A percentile compares a stretch with the other conserved stretches of the same genome.
Conservation (phyloP, 129 eudicot genomes). For the Kitagawia praeruptora region DNA sequence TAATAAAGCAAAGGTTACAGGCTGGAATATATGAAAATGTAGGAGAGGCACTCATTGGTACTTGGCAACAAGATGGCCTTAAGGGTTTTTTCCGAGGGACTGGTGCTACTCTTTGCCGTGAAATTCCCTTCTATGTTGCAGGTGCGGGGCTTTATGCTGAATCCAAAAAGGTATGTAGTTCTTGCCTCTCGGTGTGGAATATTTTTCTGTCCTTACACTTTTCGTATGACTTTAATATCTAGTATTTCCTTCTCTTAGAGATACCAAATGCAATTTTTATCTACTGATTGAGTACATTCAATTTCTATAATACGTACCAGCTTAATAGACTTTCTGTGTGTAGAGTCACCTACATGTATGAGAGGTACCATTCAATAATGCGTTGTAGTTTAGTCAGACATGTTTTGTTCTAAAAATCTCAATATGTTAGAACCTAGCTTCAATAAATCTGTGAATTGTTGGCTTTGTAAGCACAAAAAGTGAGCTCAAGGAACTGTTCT, state of each 20-base stretch:
- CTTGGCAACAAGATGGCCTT: constrained; percentile 93
- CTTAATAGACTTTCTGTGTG: background rate
- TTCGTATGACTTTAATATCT: background rate
- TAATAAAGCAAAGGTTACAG: constrained; percentile 84
- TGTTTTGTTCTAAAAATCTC: background rate
- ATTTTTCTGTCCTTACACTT: background rate
- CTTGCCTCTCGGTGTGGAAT: background rate
- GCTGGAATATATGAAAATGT: constrained; percentile 82
- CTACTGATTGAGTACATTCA: background rate
- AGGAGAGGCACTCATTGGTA: constrained; percentile 68
- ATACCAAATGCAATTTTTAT: background rate
- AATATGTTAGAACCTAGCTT: background rate
- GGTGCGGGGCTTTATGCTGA: constrained; percentile 96
- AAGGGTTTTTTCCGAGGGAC: constrained; percentile 95
- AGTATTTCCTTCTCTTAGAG: background rate
- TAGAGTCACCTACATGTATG: background rate
- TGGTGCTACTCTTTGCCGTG: constrained; percentile 90
- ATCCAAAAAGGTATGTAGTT: constrained; percentile 68
- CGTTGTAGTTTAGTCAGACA: background rate
- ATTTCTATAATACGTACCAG: background rate
- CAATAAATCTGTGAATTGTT: background rate
- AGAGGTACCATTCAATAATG: background rate
- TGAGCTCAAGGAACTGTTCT: background rate
- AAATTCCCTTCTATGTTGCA: constrained; percentile 88
- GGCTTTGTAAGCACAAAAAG: background rate